phyloP scores from a whole-genome alignment of 129 eudicot genomes.

The Pseudognaphalium luteoalbum region DNA sequence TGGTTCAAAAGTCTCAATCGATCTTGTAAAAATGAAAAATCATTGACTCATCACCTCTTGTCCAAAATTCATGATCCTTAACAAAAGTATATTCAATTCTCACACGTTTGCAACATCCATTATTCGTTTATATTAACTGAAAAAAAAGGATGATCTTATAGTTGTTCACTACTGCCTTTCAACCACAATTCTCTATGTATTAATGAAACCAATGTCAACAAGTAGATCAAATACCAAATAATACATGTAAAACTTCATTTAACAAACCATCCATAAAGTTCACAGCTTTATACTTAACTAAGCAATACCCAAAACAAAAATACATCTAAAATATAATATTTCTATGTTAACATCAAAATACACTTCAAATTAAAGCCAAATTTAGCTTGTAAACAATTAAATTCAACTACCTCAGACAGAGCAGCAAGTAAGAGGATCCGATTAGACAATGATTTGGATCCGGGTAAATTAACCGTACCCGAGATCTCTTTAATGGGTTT shows the following conservation, averaged over 20 bases:
- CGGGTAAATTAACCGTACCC: constrained; percentile 81
- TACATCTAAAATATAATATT: neutral
- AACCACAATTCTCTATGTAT: neutral
- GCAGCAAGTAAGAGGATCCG: constrained; percentile 92
- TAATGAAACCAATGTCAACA: neutral
- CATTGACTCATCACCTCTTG: neutral
- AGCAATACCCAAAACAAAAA: neutral
- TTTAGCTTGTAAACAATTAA: neutral
- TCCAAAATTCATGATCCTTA: neutral
- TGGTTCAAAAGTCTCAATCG: neutral
- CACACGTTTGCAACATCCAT: constrained; percentile 4
- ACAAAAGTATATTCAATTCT: neutral
- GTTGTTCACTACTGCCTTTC: neutral
- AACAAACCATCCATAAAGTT: constrained; percentile 16
- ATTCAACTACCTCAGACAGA: constrained; percentile 59
- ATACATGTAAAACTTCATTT: neutral
- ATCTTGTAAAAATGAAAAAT: neutral
- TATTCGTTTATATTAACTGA: neutral
- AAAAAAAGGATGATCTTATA: neutral
- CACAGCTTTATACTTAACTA: constrained; percentile 4
- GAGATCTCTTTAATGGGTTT: constrained; percentile 92
- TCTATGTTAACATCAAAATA: neutral
- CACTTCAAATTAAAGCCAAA: neutral
- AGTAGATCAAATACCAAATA: constrained; percentile 5
- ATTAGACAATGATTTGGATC: constrained; percentile 87